phyloP scores from a whole-genome alignment of 176 grass and related monocot species.

The Urochloa ruziziensis region DNA sequence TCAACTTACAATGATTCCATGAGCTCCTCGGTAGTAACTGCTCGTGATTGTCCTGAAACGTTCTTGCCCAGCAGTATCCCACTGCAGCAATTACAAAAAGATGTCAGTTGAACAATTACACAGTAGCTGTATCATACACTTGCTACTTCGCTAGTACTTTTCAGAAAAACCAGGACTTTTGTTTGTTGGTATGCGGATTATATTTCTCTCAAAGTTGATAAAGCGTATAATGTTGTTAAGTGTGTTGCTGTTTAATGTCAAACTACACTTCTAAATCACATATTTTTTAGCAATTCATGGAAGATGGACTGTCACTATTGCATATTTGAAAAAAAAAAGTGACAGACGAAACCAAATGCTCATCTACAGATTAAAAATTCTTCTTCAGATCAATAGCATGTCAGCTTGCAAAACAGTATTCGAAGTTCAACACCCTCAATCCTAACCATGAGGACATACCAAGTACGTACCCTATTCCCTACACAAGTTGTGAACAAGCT shows the following conservation, averaged over 20 bases:
- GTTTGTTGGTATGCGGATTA: not conserved
- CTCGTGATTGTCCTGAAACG: conserved; percentile 91
- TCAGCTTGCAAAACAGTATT: not conserved
- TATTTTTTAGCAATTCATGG: not conserved
- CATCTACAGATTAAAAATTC: not conserved
- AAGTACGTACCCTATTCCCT: not conserved
- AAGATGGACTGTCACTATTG: not conserved
- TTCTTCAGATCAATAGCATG: not conserved
- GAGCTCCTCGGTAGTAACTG: conserved; percentile 92
- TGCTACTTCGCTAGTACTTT: not conserved
- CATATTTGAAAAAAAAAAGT: not conserved
- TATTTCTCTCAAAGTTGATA: not conserved
- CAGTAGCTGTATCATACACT: not conserved
- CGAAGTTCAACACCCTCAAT: not conserved
- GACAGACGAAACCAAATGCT: not conserved
- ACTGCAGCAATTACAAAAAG: conserved; percentile 37
- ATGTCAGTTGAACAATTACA: not conserved
- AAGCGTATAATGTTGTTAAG: not conserved
- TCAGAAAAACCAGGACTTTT: not conserved
- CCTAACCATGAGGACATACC: not conserved
- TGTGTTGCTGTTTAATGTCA: not conserved
- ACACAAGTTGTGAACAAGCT: not conserved
- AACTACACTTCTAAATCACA: not conserved
- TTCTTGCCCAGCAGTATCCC: conserved; percentile 95
- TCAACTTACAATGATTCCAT: conserved; percentile 79